Evolutionary conservation across 495 filamentous ascomycete species (phyloP), one percentile per base, ranked within the genome.

Genomic region (Hypomontagnella submonticulosa): DNA sequence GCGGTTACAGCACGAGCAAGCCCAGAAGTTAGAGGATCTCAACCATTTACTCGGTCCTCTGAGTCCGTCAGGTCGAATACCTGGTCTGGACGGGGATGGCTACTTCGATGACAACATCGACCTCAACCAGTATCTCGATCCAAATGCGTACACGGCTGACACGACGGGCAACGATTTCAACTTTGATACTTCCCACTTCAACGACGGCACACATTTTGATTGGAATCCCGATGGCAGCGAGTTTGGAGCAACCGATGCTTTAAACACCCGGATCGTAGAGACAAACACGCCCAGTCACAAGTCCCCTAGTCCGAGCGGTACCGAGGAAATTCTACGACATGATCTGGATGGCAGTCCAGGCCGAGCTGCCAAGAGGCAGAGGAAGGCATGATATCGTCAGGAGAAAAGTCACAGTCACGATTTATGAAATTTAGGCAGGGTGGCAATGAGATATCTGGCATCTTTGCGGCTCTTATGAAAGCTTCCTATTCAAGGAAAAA

Each of bases 21-120:
- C 87, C 48, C 78, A 80, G 33, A 87, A 89, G 16, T 85, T 97
- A 4, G 84, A 90, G 55, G 84, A 89, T 53, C 79, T 97, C 19
- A 84, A 85, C 50, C 84, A 84, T 33, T 72, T 90, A 0, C 80
- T 97, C 18, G 87, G 89, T 30, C 92, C 93, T 1, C 79, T 96
- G 27, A 91, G 88, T 69, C 92, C 92, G 0, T 90, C 84, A 4
- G 92, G 92, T 10, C 81, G 82, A 13, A 95, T 97, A 49, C 92
- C 92, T 0, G 92, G 91, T 8, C 73, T 96, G 2, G 80, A 80
- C 5, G 65, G 74, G 11, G 81, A 79, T 20, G 79, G 77, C 27
- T 83, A 81, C 61, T 84, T 82, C 41, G 77, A 77, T 52, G 72
- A 61, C 4, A 73, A 74, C 33, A 74, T 90, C 41, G 89, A 92